Evolutionary conservation across 2,329 filamentous ascomycete genomes (phyloP).

Genomic region (Cordyceps tenuipes): DNA sequence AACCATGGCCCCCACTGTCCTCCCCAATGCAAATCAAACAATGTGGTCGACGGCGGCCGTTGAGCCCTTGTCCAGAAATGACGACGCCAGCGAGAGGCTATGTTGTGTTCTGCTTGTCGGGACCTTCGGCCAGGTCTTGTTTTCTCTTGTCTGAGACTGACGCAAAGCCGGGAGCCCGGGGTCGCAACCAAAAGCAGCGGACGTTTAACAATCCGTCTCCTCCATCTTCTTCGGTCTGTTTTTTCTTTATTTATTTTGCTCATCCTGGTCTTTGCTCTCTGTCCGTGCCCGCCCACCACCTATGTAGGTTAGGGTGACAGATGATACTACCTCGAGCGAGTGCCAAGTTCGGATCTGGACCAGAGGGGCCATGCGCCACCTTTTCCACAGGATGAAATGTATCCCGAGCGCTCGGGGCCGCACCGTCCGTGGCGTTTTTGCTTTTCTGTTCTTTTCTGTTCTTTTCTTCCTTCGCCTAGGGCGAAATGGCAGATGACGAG

Average conservation of each 20-base stretch:
- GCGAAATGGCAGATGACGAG: neutral
- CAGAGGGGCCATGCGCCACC: constrained; percentile 4
- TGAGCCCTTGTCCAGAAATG: neutral
- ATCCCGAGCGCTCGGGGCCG: neutral
- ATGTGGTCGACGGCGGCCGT: neutral
- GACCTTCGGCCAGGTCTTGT: neutral
- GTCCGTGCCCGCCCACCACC: constrained; percentile 5
- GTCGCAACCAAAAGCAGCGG: neutral
- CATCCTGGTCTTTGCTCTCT: neutral
- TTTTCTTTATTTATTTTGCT: neutral
- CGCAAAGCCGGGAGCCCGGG: neutral
- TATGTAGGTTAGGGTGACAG: constrained; percentile 7
- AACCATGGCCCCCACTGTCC: no score
- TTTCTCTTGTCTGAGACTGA: neutral
- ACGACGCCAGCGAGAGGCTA: neutral
- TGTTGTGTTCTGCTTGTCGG: neutral
- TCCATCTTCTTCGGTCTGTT: no score
- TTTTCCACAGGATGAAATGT: neutral
- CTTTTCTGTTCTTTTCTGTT: no score
- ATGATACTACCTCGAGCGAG: neutral
- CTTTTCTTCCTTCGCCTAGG: neutral
- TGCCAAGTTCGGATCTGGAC: neutral
- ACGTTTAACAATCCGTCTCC: neutral
- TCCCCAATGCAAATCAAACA: neutral
- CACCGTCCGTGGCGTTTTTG: neutral